These are phyloP conservation scores for Liquidambar formosana DNA, from an alignment of 164 flowering plant species.

Conservation along the genomic window DNA sequence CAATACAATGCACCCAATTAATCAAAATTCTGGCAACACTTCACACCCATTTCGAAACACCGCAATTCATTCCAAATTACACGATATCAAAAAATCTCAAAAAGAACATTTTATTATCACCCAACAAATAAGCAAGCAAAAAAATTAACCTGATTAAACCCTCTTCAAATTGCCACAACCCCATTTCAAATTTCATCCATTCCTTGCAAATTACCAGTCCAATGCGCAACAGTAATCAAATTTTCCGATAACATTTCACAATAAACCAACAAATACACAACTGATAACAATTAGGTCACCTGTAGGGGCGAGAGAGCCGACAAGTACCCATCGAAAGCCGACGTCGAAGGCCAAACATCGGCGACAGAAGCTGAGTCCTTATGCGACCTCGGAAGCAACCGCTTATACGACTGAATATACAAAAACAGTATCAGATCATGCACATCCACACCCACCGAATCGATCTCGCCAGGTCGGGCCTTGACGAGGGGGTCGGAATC, in stretches of 20 bases:
- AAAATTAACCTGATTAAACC: neutral
- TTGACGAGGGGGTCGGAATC: constrained; percentile 52
- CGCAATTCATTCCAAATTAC: too few species aligned
- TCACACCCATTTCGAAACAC: too few species aligned
- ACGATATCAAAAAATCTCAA: too few species aligned
- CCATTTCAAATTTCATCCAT: neutral
- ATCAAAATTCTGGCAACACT: too few species aligned
- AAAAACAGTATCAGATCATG: constrained; percentile 77
- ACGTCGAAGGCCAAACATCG: constrained; percentile 97
- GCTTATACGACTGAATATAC: constrained; percentile 85
- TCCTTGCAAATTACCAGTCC: neutral
- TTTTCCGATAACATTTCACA: neutral
- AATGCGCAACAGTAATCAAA: neutral
- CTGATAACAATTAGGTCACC: constrained; percentile 34
- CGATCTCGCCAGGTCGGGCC: constrained; percentile 41
- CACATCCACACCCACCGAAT: constrained; percentile 59
- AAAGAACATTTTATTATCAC: neutral
- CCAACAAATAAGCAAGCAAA: neutral
- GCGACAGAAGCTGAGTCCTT: constrained; percentile 88
- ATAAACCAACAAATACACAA: constrained; percentile 1
- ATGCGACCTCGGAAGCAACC: constrained; percentile 79
- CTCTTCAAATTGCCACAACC: neutral
- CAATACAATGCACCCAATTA: too few species aligned
- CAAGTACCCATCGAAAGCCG: constrained; percentile 89
- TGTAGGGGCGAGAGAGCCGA: constrained; percentile 93